Conservation (phyloP, 2,329 filamentous ascomycete species). For the Calonectria pteridis region DNA sequence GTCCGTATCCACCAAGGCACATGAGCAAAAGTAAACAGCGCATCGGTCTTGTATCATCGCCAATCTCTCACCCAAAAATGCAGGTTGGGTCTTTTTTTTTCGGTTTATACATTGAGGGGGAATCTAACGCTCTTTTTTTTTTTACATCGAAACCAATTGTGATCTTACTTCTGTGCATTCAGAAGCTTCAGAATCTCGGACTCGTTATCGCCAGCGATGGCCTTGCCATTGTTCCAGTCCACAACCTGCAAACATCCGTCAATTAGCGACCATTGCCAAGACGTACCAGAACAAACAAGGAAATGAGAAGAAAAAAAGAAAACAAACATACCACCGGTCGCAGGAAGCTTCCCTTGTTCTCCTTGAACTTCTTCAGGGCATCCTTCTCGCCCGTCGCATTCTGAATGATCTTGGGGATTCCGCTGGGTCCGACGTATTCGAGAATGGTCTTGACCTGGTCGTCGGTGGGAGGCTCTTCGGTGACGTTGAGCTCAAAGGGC, state of each 20-base stretch:
- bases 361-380: constrained; percentile 82
- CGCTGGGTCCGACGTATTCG: constrained; percentile 79
- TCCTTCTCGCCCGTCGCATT: constrained; percentile 82
- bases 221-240: constrained; percentile 94
- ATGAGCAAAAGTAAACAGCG: neutral
- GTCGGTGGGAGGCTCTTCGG: constrained; percentile 81
- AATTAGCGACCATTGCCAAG: constrained; percentile 2
- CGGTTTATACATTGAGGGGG: constrained; percentile 33
- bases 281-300: neutral
- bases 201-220: constrained; percentile 81
- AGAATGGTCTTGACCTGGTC: constrained; percentile 88
- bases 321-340: constrained; percentile 76
- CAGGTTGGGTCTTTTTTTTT: neutral
- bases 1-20: neutral
- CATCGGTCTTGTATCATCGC: neutral
- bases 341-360: constrained; percentile 76
- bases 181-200: constrained; percentile 91
- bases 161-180: constrained; percentile 61
- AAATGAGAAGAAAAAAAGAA: neutral
- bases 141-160: constrained; percentile 30
- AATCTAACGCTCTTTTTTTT: constrained; percentile 28
- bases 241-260: constrained; percentile 65
- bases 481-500: constrained; percentile 89
- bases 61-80: constrained; percentile 9
- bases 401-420: constrained; percentile 73